Evolutionary conservation across 192 early-diverging fungal species (phyloP), one percentile per base, ranked within the genome.

Genomic region (Coemansia erecta): DNA sequence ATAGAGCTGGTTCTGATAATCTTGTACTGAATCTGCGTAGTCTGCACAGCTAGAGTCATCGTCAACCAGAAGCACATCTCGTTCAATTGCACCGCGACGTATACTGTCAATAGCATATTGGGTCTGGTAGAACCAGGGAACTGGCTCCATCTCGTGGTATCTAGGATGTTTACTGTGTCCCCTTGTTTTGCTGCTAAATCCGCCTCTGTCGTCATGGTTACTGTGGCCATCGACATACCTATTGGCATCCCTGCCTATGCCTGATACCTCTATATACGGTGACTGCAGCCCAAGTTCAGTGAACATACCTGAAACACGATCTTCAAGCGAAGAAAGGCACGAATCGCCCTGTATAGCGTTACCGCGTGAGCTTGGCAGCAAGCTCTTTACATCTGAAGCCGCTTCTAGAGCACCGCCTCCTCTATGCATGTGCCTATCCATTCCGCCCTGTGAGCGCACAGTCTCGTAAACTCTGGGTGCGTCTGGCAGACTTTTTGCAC

Each of bases 31-130:
- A 31, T 31, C 50, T 4, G 40, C 40, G 15, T 47, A 52, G 40
- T 77, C 74, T 35, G 68, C 56, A 15, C 61, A 58, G 48, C 74
- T 77, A 26, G 74, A 77, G 45, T 77, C 74, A 18, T 71, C 69
- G 31, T 77, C 74, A 5, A 56, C 31, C 24, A 77, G 65, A 26
- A 68, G 54, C 40, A 77, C 51, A 28, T 61, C 47, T 45, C 51
- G 56, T 24, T 47, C 68, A 4, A 23, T 10, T 14, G 40, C 17
- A 46, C 3, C 24, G 3, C 8, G 56, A 9, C 41, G 22, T 12
- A 22, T 5, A 39, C 17, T 28, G 0, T 31, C 10, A 40, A 42
- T 41, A 23, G 47, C 42, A 19, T 60, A 66, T 22, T 60, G 45
- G 5, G 19, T 21, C 41, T 55, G 47, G 40, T 64, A 47, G 21